Evolutionary conservation across 2,329 filamentous ascomycete genomes (phyloP), one percentile per base, ranked within the genome.

Genomic region (Xylaria sp.): DNA sequence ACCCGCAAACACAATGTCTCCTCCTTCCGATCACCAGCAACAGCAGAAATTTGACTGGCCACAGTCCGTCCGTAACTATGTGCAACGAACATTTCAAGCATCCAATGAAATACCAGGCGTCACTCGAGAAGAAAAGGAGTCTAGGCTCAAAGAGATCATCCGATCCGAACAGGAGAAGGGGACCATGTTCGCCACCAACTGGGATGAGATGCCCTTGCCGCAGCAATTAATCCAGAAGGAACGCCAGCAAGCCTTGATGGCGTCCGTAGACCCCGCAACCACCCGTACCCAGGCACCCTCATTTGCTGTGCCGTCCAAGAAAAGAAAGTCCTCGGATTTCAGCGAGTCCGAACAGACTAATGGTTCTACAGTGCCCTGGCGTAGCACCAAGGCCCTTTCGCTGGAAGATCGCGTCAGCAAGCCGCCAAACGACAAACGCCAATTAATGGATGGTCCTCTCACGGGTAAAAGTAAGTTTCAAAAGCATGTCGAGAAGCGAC

Each of bases 71-170:
- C 92, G 94, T 74, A 85, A 87, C 72, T 98, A 97, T 81, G 95
- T 98, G 36, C 91, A 94, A 76, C 90, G 94, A 76, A 94, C 94
- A 30, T 98, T 98, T 78, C 89, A 92, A 59, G 87, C 89, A 30
- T 87, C 89, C 66, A 92, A 94, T 77, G 83, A 90, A 72, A 86
- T 92, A 70, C 76, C 86, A 5, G 85, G 87, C 45, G 87, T 94
- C 53, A 79, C 83, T 59, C 86, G 87, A 61, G 76, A 85, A 61
- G 93, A 97, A 65, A 91, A 97, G 85, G 92, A 97, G 79, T 84
- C 85, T 68, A 97, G 94, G 77, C 84, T 99, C 71, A 97, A 95
- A 80, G 83, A 90, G 68, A 91, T 94, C 73, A 97, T 99, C 78
- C 93, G 91, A 69, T 85, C 90, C 63, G 93, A 93, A 70, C 94